Conservation (phyloP, 345 rosid genomes). For the Abelmoschus esculentus region DNA sequence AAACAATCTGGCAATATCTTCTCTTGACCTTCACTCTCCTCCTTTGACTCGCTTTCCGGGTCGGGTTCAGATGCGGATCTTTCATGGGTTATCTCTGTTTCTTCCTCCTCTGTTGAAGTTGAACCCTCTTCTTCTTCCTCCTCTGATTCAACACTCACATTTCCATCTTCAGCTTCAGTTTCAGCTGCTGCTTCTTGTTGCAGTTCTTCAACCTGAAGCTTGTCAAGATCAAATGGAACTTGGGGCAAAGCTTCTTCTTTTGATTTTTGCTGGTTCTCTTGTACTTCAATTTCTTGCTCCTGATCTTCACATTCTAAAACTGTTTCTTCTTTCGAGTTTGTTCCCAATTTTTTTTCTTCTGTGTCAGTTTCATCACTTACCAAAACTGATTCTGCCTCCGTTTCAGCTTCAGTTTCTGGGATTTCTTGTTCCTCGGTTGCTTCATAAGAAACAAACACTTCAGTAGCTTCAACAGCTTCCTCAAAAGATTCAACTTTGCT, state of each 20-base stretch:
- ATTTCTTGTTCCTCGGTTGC: conserved; percentile 14
- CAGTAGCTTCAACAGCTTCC: conserved; percentile 7
- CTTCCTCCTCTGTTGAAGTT: background rate
- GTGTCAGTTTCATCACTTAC: background rate
- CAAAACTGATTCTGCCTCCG: conserved; percentile 16
- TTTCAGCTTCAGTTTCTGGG: conserved; percentile 17
- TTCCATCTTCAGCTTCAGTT: background rate
- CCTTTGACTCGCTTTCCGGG: conserved; percentile 22
- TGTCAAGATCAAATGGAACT: no score
- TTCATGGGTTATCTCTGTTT: conserved; percentile 14
- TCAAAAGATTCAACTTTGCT: no score
- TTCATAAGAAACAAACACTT: conserved; percentile 28
- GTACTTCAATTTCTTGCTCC: no score
- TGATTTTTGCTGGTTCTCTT: no score
- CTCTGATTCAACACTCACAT: background rate
- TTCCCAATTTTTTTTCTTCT: no score
- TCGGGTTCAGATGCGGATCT: conserved; percentile 36
- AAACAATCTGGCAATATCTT: conserved; percentile 68
- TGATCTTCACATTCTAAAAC: no score
- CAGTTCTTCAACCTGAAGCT: no score
- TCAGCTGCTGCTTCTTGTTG: no score
- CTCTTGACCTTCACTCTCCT: conserved; percentile 19
- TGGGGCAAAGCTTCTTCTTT: no score
- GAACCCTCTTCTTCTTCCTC: background rate
- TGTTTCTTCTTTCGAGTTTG: no score